Percentiles rank a stretch among this genome's conserved stretches.
phyloP scores from a whole-genome alignment of 2,329 filamentous ascomycete species.

The Beauveria asiatica region DNA sequence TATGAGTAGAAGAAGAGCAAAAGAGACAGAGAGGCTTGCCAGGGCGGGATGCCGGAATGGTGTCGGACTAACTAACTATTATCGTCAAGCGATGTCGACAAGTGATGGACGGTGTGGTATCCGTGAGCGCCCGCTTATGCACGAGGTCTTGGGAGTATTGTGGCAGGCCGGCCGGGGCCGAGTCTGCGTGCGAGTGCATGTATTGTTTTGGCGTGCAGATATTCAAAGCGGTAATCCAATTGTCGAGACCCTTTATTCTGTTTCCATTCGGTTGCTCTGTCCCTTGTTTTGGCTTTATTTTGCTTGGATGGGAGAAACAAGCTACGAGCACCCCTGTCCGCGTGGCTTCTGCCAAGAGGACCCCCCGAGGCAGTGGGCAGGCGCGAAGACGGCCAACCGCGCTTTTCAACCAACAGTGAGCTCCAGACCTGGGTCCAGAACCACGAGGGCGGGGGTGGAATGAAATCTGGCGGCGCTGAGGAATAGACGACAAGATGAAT shows the following conservation, averaged over 20 bases:
- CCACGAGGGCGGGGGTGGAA: not conserved
- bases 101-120: not conserved
- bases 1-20: not conserved
- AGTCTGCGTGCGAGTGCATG: not conserved
- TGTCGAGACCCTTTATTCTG: not conserved
- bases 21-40: not conserved
- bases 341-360: not conserved
- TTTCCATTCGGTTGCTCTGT: not conserved
- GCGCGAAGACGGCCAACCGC: not conserved
- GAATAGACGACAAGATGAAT: not conserved
- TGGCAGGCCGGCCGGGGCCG: not conserved
- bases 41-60: not conserved
- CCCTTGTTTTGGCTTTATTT: not conserved
- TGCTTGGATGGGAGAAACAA: too few relatives aligned
- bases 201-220: not conserved
- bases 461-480: not conserved
- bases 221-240: not conserved
- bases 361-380: not conserved
- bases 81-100: too few relatives aligned
- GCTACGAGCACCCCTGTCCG: not conserved
- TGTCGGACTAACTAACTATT: not conserved
- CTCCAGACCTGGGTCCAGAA: not conserved
- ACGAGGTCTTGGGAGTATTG: not conserved
- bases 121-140: slow-evolving; percentile 4
- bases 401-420: not conserved